Evolutionary conservation across 176 grass and related monocot species (phyloP), one percentile per base, ranked within the genome.

Genomic region (Oryza brachyantha): DNA sequence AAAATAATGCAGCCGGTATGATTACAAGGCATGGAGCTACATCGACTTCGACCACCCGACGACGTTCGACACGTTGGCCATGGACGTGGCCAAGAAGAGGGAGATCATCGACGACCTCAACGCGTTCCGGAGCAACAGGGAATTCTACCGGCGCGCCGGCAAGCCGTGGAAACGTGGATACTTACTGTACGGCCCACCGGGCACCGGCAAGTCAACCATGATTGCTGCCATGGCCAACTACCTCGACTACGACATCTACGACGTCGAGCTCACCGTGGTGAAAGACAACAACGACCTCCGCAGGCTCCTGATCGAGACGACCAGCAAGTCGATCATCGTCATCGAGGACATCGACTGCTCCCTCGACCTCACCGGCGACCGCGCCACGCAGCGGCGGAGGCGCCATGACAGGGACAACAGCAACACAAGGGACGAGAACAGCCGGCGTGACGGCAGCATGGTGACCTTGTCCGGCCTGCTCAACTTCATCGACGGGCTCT

Each of bases 301-400:
- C 25, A 76, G 32, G 78, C 78, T 76, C 10, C 68, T 86, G 13
- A 81, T 76, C 52, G 38, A 86, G 37, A 86, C 72, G 0, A 77
- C 72, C 4, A 8, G 52, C 60, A 86, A 79, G 68, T 86, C 76
- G 31, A 60, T 93, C 66, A 87, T 90, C 71, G 84, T 93, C 32
- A 90, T 90, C 58, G 91, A 93, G 81, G 91, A 90, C 73, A 87
- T 93, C 52, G 91, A 90, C 73, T 93, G 84, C 75, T 87, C 87
- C 13, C 79, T 90, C 58, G 77, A 90, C 61, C 61, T 93, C 46
- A 91, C 80, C 13, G 84, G 79, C 25, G 32, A 64, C 48, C 48
- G 19, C 19, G 17, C 19, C 19, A 21, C 48, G 48, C 17, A 41
- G 45, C 63, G 7, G 31, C 14, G 14, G 3, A 13, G 22, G 29